These are phyloP conservation scores for Pythium inflatum DNA, from an alignment of 352 stramenopile species.

Conservation along the genomic window DNA sequence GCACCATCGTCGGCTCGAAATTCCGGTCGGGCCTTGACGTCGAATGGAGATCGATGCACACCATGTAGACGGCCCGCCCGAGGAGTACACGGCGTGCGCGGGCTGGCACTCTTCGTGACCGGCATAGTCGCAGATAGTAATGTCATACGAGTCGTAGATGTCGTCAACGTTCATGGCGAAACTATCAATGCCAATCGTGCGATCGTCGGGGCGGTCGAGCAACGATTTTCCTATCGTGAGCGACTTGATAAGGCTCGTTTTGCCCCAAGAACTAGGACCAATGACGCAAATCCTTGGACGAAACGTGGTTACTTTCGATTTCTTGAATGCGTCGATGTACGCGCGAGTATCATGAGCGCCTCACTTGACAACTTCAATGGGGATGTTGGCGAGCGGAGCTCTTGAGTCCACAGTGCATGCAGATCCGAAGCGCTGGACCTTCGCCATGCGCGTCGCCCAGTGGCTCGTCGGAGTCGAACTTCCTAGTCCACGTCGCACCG, in stretches of 20 bases:
- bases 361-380: not conserved
- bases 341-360: conserved; percentile 1
- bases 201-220: not conserved
- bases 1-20: not conserved
- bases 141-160: conserved; percentile 5
- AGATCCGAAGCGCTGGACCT: not conserved
- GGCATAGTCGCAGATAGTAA: conserved; percentile 29
- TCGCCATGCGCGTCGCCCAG: conserved; percentile 14
- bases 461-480: too few relatives aligned
- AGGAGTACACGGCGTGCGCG: conserved; percentile 26
- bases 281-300: not conserved
- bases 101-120: conserved; percentile 16
- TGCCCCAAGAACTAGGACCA: not conserved
- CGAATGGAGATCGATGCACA: conserved; percentile 19
- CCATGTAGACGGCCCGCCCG: conserved; percentile 10
- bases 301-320: not conserved
- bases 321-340: not conserved
- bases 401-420: not conserved
- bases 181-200: not conserved
- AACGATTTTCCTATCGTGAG: not conserved
- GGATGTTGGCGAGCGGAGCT: not conserved
- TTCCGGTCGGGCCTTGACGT: not conserved
- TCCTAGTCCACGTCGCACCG: conserved; percentile 10
- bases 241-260: not conserved
- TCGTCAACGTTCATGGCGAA: not conserved